These are phyloP conservation scores for Rubia occidens DNA, from an alignment of 305 asterid species.

Conservation along the genomic window DNA sequence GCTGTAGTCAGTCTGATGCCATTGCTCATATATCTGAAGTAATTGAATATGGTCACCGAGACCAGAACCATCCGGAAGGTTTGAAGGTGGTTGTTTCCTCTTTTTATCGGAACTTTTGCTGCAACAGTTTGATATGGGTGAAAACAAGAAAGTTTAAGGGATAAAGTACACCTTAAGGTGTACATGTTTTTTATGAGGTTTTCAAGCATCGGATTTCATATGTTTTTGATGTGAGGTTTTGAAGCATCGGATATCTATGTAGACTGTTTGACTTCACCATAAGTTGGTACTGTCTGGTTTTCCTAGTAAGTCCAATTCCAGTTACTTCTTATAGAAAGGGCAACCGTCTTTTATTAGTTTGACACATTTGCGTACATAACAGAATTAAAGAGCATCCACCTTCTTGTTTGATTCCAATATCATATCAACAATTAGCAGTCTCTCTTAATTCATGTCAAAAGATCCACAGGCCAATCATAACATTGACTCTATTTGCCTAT, in stretches of 20 bases:
- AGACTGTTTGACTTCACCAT: neutral
- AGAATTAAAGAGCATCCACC: neutral
- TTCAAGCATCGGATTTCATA: neutral
- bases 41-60: conserved; percentile 95
- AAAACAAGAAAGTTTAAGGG: neutral
- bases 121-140: conserved; percentile 10
- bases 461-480: neutral
- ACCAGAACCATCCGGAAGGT: conserved; percentile 91
- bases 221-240: neutral
- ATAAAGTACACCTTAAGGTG: neutral
- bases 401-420: neutral
- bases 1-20: conserved; percentile 65
- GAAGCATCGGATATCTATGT: neutral
- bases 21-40: conserved; percentile 79
- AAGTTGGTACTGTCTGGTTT: neutral
- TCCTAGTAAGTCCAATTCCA: neutral
- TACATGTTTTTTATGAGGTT: neutral
- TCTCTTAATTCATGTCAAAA: neutral
- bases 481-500: neutral
- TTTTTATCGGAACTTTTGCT: conserved; percentile 61
- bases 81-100: conserved; percentile 65
- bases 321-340: neutral
- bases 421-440: neutral
- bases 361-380: neutral
- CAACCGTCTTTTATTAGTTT: neutral